Evolutionary conservation across 306 rosid genomes (phyloP), one percentile per base, ranked within the genome.

Genomic region (Trichosanthes truncata): DNA sequence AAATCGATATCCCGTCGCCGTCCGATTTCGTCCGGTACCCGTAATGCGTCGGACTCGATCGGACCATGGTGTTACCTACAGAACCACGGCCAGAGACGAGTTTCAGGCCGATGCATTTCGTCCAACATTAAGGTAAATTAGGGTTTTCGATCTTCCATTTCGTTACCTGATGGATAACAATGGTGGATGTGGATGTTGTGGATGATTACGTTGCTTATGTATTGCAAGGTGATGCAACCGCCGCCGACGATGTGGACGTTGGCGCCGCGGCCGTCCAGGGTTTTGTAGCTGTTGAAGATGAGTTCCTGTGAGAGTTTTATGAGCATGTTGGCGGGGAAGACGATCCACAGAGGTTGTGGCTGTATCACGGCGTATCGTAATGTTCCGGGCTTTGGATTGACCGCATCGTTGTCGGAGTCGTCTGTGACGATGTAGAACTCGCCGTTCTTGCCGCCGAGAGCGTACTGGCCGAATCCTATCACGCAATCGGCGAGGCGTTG

Each of bases 391-490:
- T 52, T 89, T 0, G 98, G 98, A 21, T 84, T 94, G 3, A 95
- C 99, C 0, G 93, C 84, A 51, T 95, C 99, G n/a, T 89, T 80
- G 66, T 95, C 99, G 0, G 99, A 82, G n/a, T 83, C 83, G 76
- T 95, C 99, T 0, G 97, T 93, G 1, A 95, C 99, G 2, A 95
- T 63, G 84, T 95, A 95, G 73, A 80, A 93, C 29, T 91, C 87
- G 38, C 99, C 99, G 25, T 85, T 91, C 76, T 95, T 89, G 31
- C 99, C 99, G 33, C 99, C 99, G 31, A 84, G 83, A 0, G 99
- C 99, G 45, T 93, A 89, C 76, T 95, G 99, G 10, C 99, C 99
- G n/a, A 95, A 95, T 78, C 99, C 99, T 13, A 95, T 95, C 3
- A 82, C 97, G 74, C 99, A 95, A 3, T 95, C 99, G 0, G 99